Conservation (phyloP, 2,329 filamentous ascomycete species). For the Penicillium sp. region DNA sequence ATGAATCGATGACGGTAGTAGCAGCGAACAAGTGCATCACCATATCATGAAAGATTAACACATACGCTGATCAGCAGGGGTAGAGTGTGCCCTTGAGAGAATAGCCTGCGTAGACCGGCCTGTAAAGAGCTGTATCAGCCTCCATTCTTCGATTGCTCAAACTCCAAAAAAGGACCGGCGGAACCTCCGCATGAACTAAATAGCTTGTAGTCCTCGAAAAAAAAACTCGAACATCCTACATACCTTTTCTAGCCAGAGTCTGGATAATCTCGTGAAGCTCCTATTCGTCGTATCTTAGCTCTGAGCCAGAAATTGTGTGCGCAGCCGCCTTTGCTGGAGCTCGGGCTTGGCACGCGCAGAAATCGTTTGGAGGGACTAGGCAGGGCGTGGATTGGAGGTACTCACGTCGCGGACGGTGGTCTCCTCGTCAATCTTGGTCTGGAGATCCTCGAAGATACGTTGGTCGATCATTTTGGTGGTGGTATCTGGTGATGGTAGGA, state of each 20-base stretch:
- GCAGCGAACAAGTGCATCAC: neutral
- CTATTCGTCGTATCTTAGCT: slow-evolving; percentile 41
- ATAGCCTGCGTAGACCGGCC: slow-evolving; percentile 79
- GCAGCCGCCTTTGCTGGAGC: slow-evolving; percentile 12
- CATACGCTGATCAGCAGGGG: slow-evolving; percentile 67
- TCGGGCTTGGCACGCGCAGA: slow-evolving; percentile 29
- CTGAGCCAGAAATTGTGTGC: slow-evolving; percentile 12
- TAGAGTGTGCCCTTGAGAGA: slow-evolving; percentile 87
- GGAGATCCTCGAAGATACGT: slow-evolving; percentile 82
- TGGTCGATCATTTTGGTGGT: slow-evolving; percentile 68
- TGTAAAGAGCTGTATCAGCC: slow-evolving; percentile 30
- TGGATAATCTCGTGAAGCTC: slow-evolving; percentile 80
- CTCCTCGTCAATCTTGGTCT: slow-evolving; percentile 88
- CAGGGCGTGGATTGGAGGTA: slow-evolving; percentile 18
- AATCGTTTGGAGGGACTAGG: slow-evolving; percentile 14
- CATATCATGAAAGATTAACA: slow-evolving; percentile 17
- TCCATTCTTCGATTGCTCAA: neutral
- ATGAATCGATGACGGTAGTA: neutral
- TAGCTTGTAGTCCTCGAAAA: neutral
- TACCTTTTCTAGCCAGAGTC: slow-evolving; percentile 75
- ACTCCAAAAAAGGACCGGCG: neutral
- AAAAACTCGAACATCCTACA: neutral
- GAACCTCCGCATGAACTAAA: neutral
- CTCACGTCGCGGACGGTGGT: slow-evolving; percentile 72
- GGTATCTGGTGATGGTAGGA: slow-evolving; percentile 8